phyloP scores from a whole-genome alignment of 2,329 filamentous ascomycete genomes.

The Tolypocladium ophioglossoides region DNA sequence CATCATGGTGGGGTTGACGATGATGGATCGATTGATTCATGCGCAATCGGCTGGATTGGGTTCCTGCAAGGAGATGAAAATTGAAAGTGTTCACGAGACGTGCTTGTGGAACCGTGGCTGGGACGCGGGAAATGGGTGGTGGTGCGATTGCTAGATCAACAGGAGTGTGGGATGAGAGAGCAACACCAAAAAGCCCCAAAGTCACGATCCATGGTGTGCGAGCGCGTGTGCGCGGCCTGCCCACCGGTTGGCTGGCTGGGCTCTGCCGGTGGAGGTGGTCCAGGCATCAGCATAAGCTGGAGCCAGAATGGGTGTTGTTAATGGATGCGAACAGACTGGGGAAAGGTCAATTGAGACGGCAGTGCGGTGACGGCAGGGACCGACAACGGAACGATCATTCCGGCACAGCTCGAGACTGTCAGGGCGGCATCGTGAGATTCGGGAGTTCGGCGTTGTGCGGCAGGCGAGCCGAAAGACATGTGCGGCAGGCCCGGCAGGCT shows the following conservation, averaged over 20 bases:
- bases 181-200: not conserved
- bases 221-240: too few relatives aligned
- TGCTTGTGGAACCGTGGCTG: not conserved
- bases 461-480: not conserved
- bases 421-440: too few relatives aligned
- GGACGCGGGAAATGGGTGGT: not conserved
- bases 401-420: not conserved
- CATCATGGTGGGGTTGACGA: not conserved
- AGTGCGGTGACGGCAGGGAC: too few relatives aligned
- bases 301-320: too few relatives aligned
- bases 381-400: not conserved
- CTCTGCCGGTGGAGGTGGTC: not conserved
- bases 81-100: not conserved
- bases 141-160: not conserved
- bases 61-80: not conserved
- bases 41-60: not conserved
- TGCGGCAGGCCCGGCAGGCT: too few relatives aligned
- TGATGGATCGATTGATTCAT: not conserved
- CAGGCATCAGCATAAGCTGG: not conserved
- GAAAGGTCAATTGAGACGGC: too few relatives aligned
- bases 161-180: not conserved
- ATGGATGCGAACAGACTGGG: too few relatives aligned
- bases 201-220: slow-evolving; percentile 1
- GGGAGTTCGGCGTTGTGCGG: too few relatives aligned
- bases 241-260: too few relatives aligned